Base-by-base conservation (phyloP, 768 basidiomycete genomes). In the Mycena vitilis region DNA sequence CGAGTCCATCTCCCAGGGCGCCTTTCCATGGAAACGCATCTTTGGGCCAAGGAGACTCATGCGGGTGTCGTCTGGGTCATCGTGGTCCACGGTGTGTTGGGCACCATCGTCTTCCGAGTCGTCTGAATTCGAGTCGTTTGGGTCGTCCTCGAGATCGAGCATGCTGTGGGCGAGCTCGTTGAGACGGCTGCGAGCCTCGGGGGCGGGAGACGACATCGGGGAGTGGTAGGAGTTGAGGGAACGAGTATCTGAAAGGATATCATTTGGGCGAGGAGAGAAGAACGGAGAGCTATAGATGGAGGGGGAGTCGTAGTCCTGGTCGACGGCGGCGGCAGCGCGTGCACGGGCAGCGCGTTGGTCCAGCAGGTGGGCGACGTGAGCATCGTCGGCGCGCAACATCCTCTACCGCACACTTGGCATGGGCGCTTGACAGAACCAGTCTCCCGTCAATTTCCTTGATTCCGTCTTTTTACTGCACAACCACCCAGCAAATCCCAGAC, bases 21-120 rank as follows among this genome's bases (percentile, higher is more conserved):
- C 91, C 30, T 86, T 90, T 69, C 91, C 92, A 78, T 93, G 91
- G 75, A 93, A 88, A 58, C 89, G 88, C 86, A 94, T 92, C 78
- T 88, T 93, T 37, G 93, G 93, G n/a, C 94, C 94, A 40, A 91
- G 87, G 55, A 90, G 80, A 73, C 91, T 93, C 78, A 94, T 87
- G 60, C 89, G 84, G 66, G 84, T 77, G 2, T 83, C 78, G 44
- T 81, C 73, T 11, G 83, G 83, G 44, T 86, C 83, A 54, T 81
- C 83, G 52, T 81, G 82, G 48, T 81, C 81, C 54, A 82, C 80
- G 54, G 84, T 80, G 54, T 77, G 80, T 51, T 77, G 55, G 34
- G 72, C 73, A 52, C 75, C 73, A 9, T 79, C 74, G 55, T 82
- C 77, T 63, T 78, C 85, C 71, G 88, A 73, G 63, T 72, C 74